These are phyloP conservation scores for Macrocybe gigantea DNA, from an alignment of 768 basidiomycete species.

Conservation along the genomic window DNA sequence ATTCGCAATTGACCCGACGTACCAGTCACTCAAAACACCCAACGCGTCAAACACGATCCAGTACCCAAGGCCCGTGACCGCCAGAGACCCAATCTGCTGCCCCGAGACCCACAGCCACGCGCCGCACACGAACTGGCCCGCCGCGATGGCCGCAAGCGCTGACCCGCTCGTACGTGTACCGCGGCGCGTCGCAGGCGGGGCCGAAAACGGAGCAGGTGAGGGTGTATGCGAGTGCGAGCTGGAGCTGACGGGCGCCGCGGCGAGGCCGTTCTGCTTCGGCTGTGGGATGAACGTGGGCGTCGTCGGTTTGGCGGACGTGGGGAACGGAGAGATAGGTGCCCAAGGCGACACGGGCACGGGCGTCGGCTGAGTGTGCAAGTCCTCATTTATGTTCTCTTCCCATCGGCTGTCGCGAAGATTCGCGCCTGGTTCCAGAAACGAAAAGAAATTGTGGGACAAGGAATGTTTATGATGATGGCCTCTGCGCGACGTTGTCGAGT, in stretches of 20 bases:
- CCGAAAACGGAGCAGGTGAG: too few species aligned
- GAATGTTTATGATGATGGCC: slow-evolving; percentile 95
- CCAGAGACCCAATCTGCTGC: slow-evolving; percentile 81
- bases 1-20: slow-evolving; percentile 21
- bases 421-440: slow-evolving; percentile 79
- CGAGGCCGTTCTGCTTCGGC: slow-evolving; percentile 9
- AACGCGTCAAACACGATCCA: slow-evolving; percentile 94
- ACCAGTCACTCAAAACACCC: slow-evolving; percentile 45
- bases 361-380: slow-evolving; percentile 52
- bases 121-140: slow-evolving; percentile 57
- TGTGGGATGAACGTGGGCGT: slow-evolving; percentile 7
- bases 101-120: slow-evolving; percentile 84
- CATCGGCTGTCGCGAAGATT: slow-evolving; percentile 2
- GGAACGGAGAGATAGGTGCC: slow-evolving; percentile 47
- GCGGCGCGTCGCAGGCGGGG: neutral
- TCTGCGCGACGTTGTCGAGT: slow-evolving; percentile 37
- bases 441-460: slow-evolving; percentile 91
- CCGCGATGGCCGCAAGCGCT: slow-evolving; percentile 15
- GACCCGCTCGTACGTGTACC: neutral
- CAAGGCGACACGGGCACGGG: slow-evolving; percentile 63
- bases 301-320: slow-evolving; percentile 24
- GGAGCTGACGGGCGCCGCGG: neutral
- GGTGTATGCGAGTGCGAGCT: neutral
- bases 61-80: slow-evolving; percentile 90
- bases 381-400: slow-evolving; percentile 14